Conservation (phyloP, 495 filamentous ascomycete genomes). For the Tetracladium marchalianum region DNA sequence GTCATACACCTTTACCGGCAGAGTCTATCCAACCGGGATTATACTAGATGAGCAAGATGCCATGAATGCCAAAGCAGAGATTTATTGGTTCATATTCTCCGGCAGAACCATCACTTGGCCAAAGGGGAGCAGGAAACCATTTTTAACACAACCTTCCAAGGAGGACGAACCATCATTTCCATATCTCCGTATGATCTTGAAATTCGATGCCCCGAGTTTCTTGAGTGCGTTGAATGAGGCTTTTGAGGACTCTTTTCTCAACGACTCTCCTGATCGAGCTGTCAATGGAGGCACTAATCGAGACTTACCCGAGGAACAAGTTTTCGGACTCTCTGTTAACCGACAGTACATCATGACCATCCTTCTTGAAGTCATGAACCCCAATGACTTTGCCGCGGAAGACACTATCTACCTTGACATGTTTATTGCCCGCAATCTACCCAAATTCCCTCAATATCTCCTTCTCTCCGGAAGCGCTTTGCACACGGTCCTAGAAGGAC, state of each 20-base stretch:
- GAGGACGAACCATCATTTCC: slow-evolving; percentile 60
- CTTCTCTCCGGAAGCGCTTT: slow-evolving; percentile 78
- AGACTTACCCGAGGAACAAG: slow-evolving; percentile 47
- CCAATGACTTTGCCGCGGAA: slow-evolving; percentile 56
- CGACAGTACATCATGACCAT: slow-evolving; percentile 87
- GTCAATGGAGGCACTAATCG: slow-evolving; percentile 39
- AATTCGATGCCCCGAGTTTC: slow-evolving; percentile 84
- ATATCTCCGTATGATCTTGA: slow-evolving; percentile 71
- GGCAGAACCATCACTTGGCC: slow-evolving; percentile 62
- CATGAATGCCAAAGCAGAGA: slow-evolving; percentile 64
- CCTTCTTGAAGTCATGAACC: slow-evolving; percentile 77
- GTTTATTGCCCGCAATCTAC: slow-evolving; percentile 92
- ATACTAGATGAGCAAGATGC: slow-evolving; percentile 57
- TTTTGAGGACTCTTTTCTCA: slow-evolving; percentile 90
- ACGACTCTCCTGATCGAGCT: slow-evolving; percentile 53
- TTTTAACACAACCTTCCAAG: slow-evolving; percentile 40
- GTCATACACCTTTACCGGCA: slow-evolving; percentile 83
- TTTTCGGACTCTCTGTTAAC: slow-evolving; percentile 66
- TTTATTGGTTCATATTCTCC: slow-evolving; percentile 91
- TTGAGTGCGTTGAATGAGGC: slow-evolving; percentile 95
- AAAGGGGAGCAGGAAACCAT: slow-evolving; percentile 38
- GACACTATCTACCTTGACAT: slow-evolving; percentile 94
- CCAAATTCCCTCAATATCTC: slow-evolving; percentile 94
- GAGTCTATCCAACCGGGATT: slow-evolving; percentile 81
- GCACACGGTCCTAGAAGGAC: slow-evolving; percentile 66